Evolutionary conservation across 2,329 filamentous ascomycete genomes (phyloP), one percentile per base, ranked within the genome.

Genomic region (Coleophoma crateriformis): DNA sequence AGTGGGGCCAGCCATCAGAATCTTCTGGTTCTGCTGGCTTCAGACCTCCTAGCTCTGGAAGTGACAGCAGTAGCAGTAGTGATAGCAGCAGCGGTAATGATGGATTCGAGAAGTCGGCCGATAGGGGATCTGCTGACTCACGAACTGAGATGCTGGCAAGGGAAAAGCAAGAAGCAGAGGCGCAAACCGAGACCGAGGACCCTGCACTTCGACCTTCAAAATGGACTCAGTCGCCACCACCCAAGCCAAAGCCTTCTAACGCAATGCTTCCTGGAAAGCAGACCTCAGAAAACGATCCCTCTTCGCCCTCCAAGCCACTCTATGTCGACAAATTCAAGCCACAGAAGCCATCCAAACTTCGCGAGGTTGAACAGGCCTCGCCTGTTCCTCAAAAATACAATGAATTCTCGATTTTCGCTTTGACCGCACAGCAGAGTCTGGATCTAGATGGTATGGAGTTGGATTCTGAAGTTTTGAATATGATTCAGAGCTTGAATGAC

Each of bases 141-240:
- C 27, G 27, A 27, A 27, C 27, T 7, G 27, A 27, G 27, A 10
- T 27, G 27, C 8, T 10, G 27, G 27, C 27, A 7, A 13, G 15
- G 35, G n/a, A 46, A 34, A 47, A 20, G 10, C 13, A 22, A 33
- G 11, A n/a, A n/a, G 13, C 35, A 22, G 32, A 22, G 14, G 22
- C 4, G 32, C n/a, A 33, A 46, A 19, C 15, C 3, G 39, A 22
- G 13, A 41, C 22, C 3, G 17, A 17, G 13, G 39, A 44, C 13
- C 41, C 46, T 33, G 37, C 46, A n/a, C 22, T 47, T 27, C 46
- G 41, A 17, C 15, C 22, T 11, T 33, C 40, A 8, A 32, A 47
- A 17, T 47, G 46, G 46, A 47, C 46, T 8, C 46, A 47, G 33
- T 40, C 20, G 13, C 46, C 46, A 10, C 46, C 46, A 34, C 46